A percentile compares a stretch with the other conserved stretches of the same genome.
Evolutionary conservation across 768 basidiomycete genomes (phyloP).

Genomic region (Mycena polygramma): DNA sequence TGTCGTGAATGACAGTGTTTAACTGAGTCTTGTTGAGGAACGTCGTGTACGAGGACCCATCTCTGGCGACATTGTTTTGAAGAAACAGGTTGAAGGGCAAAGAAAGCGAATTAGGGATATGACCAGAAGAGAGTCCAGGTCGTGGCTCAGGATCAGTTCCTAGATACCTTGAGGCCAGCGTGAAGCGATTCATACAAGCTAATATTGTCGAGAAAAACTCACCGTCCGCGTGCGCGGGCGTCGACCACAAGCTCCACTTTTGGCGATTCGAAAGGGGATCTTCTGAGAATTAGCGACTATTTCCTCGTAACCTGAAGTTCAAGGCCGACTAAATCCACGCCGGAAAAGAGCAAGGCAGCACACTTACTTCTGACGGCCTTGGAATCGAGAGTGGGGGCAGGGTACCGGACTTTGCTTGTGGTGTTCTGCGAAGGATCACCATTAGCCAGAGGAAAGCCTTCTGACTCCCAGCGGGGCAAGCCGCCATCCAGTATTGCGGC

Average conservation of each 20-base stretch:
- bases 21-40: conserved; percentile 72
- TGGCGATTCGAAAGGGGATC: conserved; percentile 57
- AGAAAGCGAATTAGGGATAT: conserved; percentile 89
- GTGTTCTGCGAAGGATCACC: conserved; percentile 42
- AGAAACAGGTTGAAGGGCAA: conserved; percentile 88
- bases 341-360: conserved; percentile 25
- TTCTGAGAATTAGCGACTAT: conserved; percentile 78
- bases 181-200: not conserved
- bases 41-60: conserved; percentile 67
- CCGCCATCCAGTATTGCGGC: conserved; percentile 96
- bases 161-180: conserved; percentile 66
- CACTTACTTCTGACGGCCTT: conserved; percentile 72
- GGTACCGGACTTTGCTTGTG: conserved; percentile 54
- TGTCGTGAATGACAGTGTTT: conserved; percentile 67
- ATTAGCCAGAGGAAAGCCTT: conserved; percentile 69
- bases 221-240: conserved; percentile 89
- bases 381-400: conserved; percentile 65
- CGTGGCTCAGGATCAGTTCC: conserved; percentile 92
- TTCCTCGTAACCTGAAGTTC: conserved; percentile 78
- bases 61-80: conserved; percentile 53
- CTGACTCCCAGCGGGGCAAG: conserved; percentile 82
- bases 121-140: conserved; percentile 88
- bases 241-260: conserved; percentile 84
- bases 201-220: conserved; percentile 34
- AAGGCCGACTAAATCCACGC: conserved; percentile 12